Conservation (phyloP, 2,329 filamentous ascomycete genomes). For the Mycosphaerella arachidis region DNA sequence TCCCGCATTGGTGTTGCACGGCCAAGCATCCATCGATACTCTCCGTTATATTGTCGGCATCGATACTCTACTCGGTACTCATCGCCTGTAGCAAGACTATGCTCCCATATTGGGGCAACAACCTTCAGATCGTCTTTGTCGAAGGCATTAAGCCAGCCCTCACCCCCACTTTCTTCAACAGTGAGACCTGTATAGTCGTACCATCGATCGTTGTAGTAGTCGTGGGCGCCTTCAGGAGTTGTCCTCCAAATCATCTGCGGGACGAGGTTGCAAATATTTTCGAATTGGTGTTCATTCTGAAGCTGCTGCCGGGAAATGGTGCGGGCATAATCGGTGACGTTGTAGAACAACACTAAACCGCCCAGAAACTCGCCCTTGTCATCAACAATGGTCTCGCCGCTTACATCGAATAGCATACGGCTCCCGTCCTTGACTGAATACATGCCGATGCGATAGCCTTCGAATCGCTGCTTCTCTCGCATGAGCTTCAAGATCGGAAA, state of each 20-base stretch:
- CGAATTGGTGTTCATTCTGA: conserved; percentile 69
- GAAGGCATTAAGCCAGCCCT: conserved; percentile 60
- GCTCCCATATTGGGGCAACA: conserved; percentile 55
- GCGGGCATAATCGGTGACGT: conserved; percentile 66
- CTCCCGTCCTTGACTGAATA: conserved; percentile 51
- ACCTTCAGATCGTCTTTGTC: conserved; percentile 64
- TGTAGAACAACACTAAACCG: conserved; percentile 66
- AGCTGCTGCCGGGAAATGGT: conserved; percentile 66
- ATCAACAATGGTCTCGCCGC: conserved; percentile 64
- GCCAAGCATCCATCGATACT: conserved; percentile 76
- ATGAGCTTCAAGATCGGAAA: conserved; percentile 64
- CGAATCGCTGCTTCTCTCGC: conserved; percentile 57
- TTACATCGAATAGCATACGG: conserved; percentile 58
- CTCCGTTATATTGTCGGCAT: conserved; percentile 60
- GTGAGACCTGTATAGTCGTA: conserved; percentile 71
- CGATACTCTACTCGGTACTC: conserved; percentile 68
- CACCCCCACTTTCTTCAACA: conserved; percentile 57
- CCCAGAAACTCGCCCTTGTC: conserved; percentile 67
- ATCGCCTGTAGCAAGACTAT: conserved; percentile 62
- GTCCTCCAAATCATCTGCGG: conserved; percentile 63
- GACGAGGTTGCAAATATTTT: conserved; percentile 65
- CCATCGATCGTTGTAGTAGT: conserved; percentile 70
- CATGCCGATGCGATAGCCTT: conserved; percentile 59
- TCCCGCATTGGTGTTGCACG: conserved; percentile 63
- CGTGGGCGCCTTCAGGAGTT: conserved; percentile 58